Conservation (phyloP, 2,329 filamentous ascomycete species). For the Pezicula carpinea region DNA sequence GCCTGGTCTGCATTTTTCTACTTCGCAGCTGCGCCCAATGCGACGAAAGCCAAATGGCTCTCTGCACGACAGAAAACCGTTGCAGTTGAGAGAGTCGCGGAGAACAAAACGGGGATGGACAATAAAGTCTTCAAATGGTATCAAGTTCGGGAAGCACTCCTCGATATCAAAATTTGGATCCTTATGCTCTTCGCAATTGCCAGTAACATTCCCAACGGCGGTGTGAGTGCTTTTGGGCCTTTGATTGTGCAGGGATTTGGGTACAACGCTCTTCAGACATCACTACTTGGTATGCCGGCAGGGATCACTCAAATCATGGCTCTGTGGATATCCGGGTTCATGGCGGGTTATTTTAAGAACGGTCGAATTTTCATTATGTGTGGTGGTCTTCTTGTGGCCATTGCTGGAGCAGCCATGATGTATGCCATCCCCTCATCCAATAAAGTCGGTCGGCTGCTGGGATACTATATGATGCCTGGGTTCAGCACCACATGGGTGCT, state of each 20-base stretch:
- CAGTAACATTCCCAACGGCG: slow-evolving; percentile 2
- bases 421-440: slow-evolving; percentile 25
- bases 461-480: neutral
- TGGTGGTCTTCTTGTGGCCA: slow-evolving; percentile 45
- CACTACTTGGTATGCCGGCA: slow-evolving; percentile 49
- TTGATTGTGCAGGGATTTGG: slow-evolving; percentile 36
- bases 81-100: slow-evolving; percentile 17
- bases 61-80: neutral
- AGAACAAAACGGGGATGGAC: neutral
- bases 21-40: slow-evolving; percentile 14
- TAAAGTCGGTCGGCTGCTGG: too few relatives aligned
- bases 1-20: slow-evolving; percentile 32
- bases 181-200: neutral
- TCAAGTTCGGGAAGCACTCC: slow-evolving; percentile 32
- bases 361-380: slow-evolving; percentile 36
- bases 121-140: neutral
- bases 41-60: neutral
- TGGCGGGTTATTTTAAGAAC: slow-evolving; percentile 38
- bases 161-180: slow-evolving; percentile 31
- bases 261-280: slow-evolving; percentile 43
- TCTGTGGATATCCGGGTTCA: slow-evolving; percentile 45
- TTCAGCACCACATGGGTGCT: slow-evolving; percentile 38
- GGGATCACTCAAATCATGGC: slow-evolving; percentile 40
- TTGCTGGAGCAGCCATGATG: slow-evolving; percentile 52
- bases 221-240: slow-evolving; percentile 28